A percentile compares a stretch with the other conserved stretches of the same genome.
These are phyloP conservation scores for Stemphylium lycopersici DNA, from an alignment of 2,329 filamentous ascomycete genomes.

Conservation along the genomic window DNA sequence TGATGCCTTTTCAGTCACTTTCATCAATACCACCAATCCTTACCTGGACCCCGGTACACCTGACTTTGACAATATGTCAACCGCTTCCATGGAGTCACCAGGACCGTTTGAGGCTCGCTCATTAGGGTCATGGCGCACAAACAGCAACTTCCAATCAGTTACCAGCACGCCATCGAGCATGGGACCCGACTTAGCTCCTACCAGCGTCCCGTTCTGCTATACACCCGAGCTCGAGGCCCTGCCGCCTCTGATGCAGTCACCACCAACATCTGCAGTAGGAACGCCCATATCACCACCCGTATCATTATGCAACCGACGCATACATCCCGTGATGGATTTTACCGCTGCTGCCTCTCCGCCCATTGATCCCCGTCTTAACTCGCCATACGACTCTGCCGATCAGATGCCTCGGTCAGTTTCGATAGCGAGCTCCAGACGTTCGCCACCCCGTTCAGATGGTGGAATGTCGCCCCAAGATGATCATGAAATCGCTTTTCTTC, in stretches of 20 bases:
- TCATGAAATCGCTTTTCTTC: constrained; percentile 64
- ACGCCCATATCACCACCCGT: constrained; percentile 52
- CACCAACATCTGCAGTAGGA: constrained; percentile 36
- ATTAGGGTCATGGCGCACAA: constrained; percentile 35
- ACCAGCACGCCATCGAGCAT: constrained; percentile 50
- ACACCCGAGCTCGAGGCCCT: constrained; percentile 39
- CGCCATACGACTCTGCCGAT: constrained; percentile 38
- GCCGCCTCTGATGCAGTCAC: constrained; percentile 39
- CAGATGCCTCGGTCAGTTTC: constrained; percentile 35
- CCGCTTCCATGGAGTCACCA: constrained; percentile 42
- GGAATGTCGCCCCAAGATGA: constrained; percentile 48
- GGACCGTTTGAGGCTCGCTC: constrained; percentile 36
- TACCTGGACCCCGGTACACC: constrained; percentile 58
- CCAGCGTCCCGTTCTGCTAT: constrained; percentile 40
- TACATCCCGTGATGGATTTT: constrained; percentile 60
- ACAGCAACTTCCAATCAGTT: constrained; percentile 32
- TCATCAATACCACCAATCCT: constrained; percentile 67
- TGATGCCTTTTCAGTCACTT: constrained; percentile 57
- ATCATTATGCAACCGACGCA: constrained; percentile 55
- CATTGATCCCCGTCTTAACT: constrained; percentile 44
- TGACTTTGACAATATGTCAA: constrained; percentile 42
- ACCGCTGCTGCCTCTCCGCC: constrained; percentile 40
- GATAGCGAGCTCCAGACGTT: constrained; percentile 30
- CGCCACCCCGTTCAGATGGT: constrained; percentile 27
- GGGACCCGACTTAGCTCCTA: constrained; percentile 61